Base-by-base conservation (phyloP, 805 yeast genomes). In the Schwanniomyces pseudopolymorphus region DNA sequence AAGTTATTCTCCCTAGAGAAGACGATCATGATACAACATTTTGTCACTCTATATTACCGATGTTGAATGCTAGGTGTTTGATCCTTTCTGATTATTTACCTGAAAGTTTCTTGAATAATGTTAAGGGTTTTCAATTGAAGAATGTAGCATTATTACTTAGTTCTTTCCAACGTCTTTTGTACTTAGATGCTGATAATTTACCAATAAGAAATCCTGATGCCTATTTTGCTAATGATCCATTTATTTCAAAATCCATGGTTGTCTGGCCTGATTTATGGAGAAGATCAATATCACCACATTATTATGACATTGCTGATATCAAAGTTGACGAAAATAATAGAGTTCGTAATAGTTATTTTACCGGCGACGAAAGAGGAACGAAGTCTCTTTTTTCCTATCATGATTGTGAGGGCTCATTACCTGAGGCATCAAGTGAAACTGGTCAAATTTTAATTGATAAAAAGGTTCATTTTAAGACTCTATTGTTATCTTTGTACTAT, bases 31-130 rank as follows among this genome's bases (percentile, higher is more conserved):
- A 70, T 50, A 48, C 55, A 33, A 65, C 66, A 38, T 59, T 70
- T 27, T 70, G 75, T 53, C 53, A 56, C 44, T 51, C 46, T 26
- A 48, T 68, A 33, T 57, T 70, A 36, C 75, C 74, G 2, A 44
- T 45, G 6, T 52, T 67, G 39, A 66, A 68, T 52, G 73, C 63
- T 7, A 52, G 49, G 27, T 70, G 75, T 54, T 61, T 59, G 49
- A 74, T 81, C 43, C 68, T 88, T 66, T 74, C 77, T 14, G 81
- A 83, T 46, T 61, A 56, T 42, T 57, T 70, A 36, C 69, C 73
- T 1, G 44, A 50, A 26, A 27, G 43, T 1, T 36, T 59, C 13
- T 51, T 59, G 41, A 47, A 48, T 24, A 52, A 56, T 16, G 51
- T 70, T 35, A 46, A 52, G 22, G 66, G 71, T 3, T 69, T 57